phyloP scores from a whole-genome alignment of 1,284 basidiomycete genomes.

The Cystobasidiaceae sp. region DNA sequence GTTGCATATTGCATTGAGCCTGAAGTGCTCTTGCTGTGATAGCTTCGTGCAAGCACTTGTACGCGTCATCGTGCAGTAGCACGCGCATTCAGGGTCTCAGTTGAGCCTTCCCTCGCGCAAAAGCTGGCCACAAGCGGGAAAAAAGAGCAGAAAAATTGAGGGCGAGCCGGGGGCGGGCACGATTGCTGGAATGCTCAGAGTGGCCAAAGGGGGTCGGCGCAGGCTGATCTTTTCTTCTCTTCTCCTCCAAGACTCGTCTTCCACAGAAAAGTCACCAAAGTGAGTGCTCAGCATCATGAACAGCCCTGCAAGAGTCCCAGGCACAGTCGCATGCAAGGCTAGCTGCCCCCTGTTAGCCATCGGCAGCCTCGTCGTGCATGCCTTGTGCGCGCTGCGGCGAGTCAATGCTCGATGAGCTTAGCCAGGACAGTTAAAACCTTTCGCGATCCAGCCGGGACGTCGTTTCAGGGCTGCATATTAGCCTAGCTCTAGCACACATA shows the following conservation, averaged over 20 bases:
- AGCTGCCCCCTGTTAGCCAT: background rate
- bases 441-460: no score
- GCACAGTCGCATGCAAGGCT: background rate
- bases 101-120: background rate
- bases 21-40: no score
- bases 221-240: background rate
- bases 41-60: no score
- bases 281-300: background rate
- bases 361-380: background rate
- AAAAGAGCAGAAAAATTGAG: background rate
- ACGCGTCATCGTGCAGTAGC: background rate
- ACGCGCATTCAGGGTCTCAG: background rate
- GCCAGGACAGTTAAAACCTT: no score
- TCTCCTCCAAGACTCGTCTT: background rate
- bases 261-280: background rate
- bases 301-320: background rate
- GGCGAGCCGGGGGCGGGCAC: background rate
- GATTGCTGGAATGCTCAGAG: background rate
- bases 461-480: no score
- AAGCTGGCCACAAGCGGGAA: background rate
- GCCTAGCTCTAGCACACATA: background rate
- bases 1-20: no score
- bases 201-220: background rate
- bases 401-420: no score
- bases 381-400: no score